Evolutionary conservation across 2,329 filamentous ascomycete species (phyloP).

Genomic region (Curvularia spicifera): DNA sequence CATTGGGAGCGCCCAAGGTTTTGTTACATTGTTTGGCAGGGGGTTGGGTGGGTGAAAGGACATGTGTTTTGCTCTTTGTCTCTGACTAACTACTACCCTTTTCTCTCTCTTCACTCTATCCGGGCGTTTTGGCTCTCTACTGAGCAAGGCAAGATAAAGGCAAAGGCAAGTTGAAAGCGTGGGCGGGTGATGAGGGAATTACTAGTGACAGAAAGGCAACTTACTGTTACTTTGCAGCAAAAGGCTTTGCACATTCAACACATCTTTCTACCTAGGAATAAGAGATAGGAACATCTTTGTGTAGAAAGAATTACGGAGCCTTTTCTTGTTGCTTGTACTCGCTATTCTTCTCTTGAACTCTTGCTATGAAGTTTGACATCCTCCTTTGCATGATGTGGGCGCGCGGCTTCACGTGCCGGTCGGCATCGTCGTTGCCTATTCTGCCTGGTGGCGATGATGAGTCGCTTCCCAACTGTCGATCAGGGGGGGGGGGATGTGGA

Average conservation of each 20-base stretch:
- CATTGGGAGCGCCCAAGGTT: constrained; percentile 1
- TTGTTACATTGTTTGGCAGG: constrained; percentile 25
- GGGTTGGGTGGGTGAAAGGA: constrained; percentile 4
- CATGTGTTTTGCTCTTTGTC: background rate
- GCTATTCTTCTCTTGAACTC: background rate
- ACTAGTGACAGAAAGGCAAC: background rate
- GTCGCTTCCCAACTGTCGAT: background rate
- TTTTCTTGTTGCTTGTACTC: background rate
- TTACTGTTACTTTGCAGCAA: background rate
- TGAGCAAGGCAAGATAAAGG: background rate
- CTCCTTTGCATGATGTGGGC: background rate
- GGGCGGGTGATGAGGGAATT: background rate
- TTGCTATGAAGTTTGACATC: too few species aligned
- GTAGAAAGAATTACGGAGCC: background rate
- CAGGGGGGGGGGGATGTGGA: background rate
- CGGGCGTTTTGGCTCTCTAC: background rate
- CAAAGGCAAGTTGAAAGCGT: background rate
- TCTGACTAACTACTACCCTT: constrained; percentile 1
- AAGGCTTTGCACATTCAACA: background rate
- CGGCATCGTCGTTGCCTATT: background rate
- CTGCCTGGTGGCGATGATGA: background rate
- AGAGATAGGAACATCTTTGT: background rate
- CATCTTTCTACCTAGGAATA: background rate
- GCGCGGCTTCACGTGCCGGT: background rate
- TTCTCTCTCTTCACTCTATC: constrained; percentile 10